A percentile compares a stretch with the other conserved stretches of the same genome.
Evolutionary conservation across 2,329 filamentous ascomycete species (phyloP).

Genomic region (Dichotomopilus funicola): DNA sequence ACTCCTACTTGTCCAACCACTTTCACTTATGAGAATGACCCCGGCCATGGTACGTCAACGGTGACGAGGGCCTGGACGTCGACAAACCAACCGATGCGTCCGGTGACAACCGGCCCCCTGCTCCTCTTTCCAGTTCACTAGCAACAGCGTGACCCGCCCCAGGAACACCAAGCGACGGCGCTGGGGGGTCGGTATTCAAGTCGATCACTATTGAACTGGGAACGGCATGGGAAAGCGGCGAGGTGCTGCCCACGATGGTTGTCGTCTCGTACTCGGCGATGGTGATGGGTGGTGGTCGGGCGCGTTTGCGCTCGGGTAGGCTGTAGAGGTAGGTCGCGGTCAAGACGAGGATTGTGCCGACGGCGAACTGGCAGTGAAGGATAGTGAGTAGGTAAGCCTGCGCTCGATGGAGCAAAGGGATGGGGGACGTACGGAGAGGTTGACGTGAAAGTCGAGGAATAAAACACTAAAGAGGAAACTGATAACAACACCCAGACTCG

Average conservation of each 20-base stretch:
- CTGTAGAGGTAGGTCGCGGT: constrained; percentile 82
- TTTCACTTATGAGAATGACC: constrained; percentile 34
- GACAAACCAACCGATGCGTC: constrained; percentile 25
- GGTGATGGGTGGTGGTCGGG: constrained; percentile 58
- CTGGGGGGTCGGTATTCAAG: too few species aligned
- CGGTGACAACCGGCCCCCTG: neutral
- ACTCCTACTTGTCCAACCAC: constrained; percentile 32
- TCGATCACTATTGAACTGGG: too few species aligned
- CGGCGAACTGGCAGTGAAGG: constrained; percentile 56
- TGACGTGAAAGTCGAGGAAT: constrained; percentile 76
- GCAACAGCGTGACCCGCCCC: too few species aligned
- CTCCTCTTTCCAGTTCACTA: too few species aligned
- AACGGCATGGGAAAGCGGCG: constrained; percentile 25
- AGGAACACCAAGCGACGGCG: too few species aligned
- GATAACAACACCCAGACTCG: constrained; percentile 83
- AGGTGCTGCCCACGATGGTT: constrained; percentile 47
- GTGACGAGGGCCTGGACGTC: constrained; percentile 43
- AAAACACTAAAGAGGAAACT: constrained; percentile 79
- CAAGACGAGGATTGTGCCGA: constrained; percentile 74
- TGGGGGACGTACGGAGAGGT: constrained; percentile 55
- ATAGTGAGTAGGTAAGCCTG: neutral
- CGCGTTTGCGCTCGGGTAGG: constrained; percentile 52
- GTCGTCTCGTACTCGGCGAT: constrained; percentile 75
- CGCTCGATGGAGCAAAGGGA: too few species aligned
- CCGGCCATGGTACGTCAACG: constrained; percentile 33